Conservation (phyloP, 768 basidiomycete species). For the Mycena epipterygia region DNA sequence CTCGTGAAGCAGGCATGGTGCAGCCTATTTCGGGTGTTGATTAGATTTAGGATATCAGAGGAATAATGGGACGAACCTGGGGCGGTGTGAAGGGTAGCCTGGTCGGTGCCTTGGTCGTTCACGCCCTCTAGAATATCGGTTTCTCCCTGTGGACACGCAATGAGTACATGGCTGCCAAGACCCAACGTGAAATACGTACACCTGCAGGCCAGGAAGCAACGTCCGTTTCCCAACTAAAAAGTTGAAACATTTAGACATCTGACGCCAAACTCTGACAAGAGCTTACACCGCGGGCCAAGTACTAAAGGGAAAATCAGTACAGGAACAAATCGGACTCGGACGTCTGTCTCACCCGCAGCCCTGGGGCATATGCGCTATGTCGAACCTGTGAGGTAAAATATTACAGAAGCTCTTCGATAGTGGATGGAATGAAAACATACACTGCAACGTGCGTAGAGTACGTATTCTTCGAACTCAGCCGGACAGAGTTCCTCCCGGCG, state of each 20-base stretch:
- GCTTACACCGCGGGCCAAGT: conserved; percentile 58
- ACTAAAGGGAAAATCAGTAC: conserved; percentile 25
- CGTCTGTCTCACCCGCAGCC: conserved; percentile 58
- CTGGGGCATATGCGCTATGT: conserved; percentile 67
- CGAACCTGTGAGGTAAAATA: conserved; percentile 50
- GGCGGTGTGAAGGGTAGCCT: conserved; percentile 58
- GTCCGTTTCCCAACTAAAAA: conserved; percentile 62
- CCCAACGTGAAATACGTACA: background rate
- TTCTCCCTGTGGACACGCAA: conserved; percentile 47
- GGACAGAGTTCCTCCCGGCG: conserved; percentile 68
- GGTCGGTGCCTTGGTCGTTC: conserved; percentile 58
- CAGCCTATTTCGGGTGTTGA: conserved; percentile 48
- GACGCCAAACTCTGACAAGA: no score
- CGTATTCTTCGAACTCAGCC: conserved; percentile 62
- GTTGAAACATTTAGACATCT: background rate
- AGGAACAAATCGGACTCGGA: background rate
- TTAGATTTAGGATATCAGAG: background rate
- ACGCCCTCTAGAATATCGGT: conserved; percentile 62
- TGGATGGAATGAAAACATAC: conserved; percentile 49
- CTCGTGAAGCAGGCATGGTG: conserved; percentile 56
- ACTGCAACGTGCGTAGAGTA: conserved; percentile 68
- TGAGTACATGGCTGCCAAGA: background rate
- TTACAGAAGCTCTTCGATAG: no score
- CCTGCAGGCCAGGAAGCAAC: conserved; percentile 53
- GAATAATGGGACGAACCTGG: conserved; percentile 43